A percentile compares a stretch with the other conserved stretches of the same genome.
Conservation (phyloP, 2,329 filamentous ascomycete genomes). For the Xylaria arbuscula region DNA sequence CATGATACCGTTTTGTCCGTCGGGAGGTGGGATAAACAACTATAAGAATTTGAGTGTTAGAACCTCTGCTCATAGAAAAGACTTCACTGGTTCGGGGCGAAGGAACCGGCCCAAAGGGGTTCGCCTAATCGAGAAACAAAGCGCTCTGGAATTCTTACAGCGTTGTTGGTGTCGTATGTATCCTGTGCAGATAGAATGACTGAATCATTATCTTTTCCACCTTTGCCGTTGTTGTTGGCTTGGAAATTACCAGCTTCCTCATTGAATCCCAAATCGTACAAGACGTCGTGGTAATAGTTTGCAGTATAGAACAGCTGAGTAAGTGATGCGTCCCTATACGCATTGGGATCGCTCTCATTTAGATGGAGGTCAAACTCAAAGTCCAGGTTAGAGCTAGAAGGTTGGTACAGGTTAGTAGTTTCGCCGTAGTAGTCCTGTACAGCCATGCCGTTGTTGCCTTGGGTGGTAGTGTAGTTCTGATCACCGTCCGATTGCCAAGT, state of each 20-base stretch:
- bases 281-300: conserved; percentile 69
- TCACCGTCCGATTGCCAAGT: conserved; percentile 64
- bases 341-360: conserved; percentile 49
- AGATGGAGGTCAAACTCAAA: conserved; percentile 60
- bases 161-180: conserved; percentile 64
- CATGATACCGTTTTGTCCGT: conserved; percentile 66
- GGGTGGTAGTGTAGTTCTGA: conserved; percentile 61
- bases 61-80: not conserved
- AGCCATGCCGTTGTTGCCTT: conserved; percentile 69
- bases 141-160: conserved; percentile 49
- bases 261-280: conserved; percentile 67
- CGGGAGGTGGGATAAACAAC: conserved; percentile 58
- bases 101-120: too few species aligned
- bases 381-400: conserved; percentile 53
- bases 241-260: conserved; percentile 71
- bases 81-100: not conserved
- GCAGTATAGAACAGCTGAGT: conserved; percentile 70
- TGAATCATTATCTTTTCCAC: conserved; percentile 62
- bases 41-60: not conserved
- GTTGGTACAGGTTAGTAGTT: conserved; percentile 61
- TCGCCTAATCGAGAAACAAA: not conserved
- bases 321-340: conserved; percentile 65
- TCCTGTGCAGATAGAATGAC: conserved; percentile 69
- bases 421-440: conserved; percentile 62
- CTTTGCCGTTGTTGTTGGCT: conserved; percentile 64